These are phyloP conservation scores for Climacium dendroides DNA, from an alignment of 225 moss, liverwort and hornwort genomes.

Conservation along the genomic window DNA sequence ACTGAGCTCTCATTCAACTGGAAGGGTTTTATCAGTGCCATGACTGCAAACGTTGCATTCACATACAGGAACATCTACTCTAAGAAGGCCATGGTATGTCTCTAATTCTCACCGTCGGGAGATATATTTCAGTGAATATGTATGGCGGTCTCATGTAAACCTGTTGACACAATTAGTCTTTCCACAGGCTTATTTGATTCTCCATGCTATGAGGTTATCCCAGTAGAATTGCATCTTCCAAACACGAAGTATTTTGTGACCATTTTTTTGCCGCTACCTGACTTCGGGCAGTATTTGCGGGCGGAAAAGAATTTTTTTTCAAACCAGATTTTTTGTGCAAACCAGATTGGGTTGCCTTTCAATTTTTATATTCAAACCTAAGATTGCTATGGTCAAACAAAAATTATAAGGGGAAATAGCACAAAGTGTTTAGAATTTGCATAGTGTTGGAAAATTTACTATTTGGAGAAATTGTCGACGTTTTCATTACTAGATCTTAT, in stretches of 20 bases:
- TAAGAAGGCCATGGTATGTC: constrained; percentile 88
- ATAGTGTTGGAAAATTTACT: too few species aligned
- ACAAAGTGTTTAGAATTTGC: too few species aligned
- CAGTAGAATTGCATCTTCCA: not conserved
- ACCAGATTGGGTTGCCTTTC: not conserved
- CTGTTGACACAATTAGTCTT: not conserved
- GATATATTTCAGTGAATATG: not conserved
- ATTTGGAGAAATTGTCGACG: too few species aligned
- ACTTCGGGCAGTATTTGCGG: not conserved
- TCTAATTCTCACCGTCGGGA: not conserved
- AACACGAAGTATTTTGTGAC: not conserved
- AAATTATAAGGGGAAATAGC: too few species aligned
- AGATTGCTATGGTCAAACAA: not conserved
- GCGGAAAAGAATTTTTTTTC: not conserved
- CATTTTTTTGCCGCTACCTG: not conserved
- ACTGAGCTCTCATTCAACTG: constrained; percentile 99
- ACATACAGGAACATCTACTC: constrained; percentile 98
- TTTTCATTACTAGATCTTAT: too few species aligned
- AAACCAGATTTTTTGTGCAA: not conserved
- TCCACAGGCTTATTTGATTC: not conserved
- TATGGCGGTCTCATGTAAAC: not conserved
- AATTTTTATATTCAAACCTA: not conserved
- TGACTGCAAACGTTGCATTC: constrained; percentile 87
- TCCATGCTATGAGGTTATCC: not conserved
- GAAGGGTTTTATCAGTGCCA: constrained; percentile 94